These are phyloP conservation scores for Zizania palustris DNA, from an alignment of 202 grass and related monocot genomes.

Conservation along the genomic window DNA sequence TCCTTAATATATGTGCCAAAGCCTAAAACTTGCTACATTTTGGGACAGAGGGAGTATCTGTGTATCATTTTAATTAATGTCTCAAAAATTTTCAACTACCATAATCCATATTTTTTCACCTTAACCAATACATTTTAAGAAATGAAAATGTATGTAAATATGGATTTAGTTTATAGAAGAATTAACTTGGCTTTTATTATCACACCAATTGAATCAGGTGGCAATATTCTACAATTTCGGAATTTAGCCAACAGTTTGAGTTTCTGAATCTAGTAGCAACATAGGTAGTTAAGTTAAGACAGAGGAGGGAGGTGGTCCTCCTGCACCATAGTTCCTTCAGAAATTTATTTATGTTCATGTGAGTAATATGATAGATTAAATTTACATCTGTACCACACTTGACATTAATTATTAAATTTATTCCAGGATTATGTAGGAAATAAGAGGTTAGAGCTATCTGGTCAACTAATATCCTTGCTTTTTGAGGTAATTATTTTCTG, in stretches of 20 bases:
- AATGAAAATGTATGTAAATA: conserved; percentile 28
- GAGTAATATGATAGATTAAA: conserved; percentile 18
- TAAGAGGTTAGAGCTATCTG: conserved; percentile 93
- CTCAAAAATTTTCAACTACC: conserved; percentile 20
- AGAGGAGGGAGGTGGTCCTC: not conserved
- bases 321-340: not conserved
- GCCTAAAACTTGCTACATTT: too few species aligned
- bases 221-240: conserved; percentile 19
- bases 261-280: not conserved
- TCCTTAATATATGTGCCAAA: too few species aligned
- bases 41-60: too few species aligned
- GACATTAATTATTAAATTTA: conserved; percentile 41
- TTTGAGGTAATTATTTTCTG: conserved; percentile 73
- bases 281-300: not conserved
- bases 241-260: not conserved
- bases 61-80: conserved; percentile 11
- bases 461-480: conserved; percentile 89
- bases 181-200: too few species aligned
- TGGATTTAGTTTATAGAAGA: not conserved
- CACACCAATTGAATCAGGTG: conserved; percentile 4
- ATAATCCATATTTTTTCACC: conserved; percentile 12
- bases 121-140: not conserved
- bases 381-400: conserved; percentile 26
- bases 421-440: conserved; percentile 97
- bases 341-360: conserved; percentile 22